Conservation (phyloP, 2,329 filamentous ascomycete genomes). For the Seiridium cupressi region DNA sequence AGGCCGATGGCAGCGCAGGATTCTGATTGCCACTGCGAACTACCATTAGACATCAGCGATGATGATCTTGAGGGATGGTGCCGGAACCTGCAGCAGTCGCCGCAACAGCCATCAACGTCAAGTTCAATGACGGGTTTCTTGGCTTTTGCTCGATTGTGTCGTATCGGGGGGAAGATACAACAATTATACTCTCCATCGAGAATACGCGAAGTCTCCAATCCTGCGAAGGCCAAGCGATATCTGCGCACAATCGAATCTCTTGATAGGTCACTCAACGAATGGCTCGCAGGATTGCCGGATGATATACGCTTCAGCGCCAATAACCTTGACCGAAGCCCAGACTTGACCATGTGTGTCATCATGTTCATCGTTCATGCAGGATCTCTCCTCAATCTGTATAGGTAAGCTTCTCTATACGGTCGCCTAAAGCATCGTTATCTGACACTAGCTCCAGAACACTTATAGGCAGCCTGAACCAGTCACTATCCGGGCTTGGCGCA, state of each 20-base stretch:
- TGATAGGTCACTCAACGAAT: slow-evolving; percentile 1
- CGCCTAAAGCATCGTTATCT: background rate
- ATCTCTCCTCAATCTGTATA: slow-evolving; percentile 3
- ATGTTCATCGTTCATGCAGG: slow-evolving; percentile 5
- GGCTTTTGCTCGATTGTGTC: slow-evolving; percentile 1
- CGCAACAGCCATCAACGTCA: background rate
- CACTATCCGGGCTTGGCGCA: background rate
- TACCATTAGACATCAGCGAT: background rate
- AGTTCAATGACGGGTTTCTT: slow-evolving; percentile 1
- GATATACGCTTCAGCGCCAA: slow-evolving; percentile 4
- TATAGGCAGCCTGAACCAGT: background rate
- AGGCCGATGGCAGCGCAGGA: slow-evolving; percentile 2
- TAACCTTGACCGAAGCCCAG: background rate
- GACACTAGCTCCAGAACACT: background rate
- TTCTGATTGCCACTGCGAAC: background rate
- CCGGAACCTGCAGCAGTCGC: background rate
- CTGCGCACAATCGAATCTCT: background rate
- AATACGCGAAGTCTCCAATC: background rate
- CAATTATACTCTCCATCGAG: slow-evolving; percentile 3
- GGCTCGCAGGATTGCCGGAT: background rate
- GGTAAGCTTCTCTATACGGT: background rate
- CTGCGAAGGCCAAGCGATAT: background rate
- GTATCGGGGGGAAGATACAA: slow-evolving; percentile 5
- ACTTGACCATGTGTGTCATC: slow-evolving; percentile 5
- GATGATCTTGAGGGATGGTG: background rate